Percentiles rank a stretch among this genome's conserved stretches.
These are phyloP conservation scores for Urostyla sp. DNA, from an alignment of 73 alveolate genomes.

Conservation along the genomic window DNA sequence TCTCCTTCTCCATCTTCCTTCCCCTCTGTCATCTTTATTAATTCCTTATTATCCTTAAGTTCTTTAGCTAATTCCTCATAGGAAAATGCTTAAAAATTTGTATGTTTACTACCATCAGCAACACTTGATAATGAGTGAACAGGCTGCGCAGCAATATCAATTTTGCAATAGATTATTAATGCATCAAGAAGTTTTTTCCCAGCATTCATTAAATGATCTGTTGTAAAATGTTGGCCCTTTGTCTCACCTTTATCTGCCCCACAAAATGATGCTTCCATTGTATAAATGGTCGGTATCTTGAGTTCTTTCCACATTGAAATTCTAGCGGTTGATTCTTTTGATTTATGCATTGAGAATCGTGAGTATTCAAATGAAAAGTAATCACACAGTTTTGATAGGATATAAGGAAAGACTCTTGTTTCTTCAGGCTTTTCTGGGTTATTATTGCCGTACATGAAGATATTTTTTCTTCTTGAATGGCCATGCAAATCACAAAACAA, in stretches of 20 bases:
- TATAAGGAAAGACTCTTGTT: constrained; percentile 80
- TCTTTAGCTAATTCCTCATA: constrained; percentile 69
- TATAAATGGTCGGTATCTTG: constrained; percentile 58
- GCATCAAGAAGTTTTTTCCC: constrained; percentile 66
- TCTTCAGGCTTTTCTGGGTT: constrained; percentile 73
- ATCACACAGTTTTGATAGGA: constrained; percentile 81
- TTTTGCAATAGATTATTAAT: constrained; percentile 40
- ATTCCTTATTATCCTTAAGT: constrained; percentile 67
- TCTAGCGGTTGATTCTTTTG: constrained; percentile 89
- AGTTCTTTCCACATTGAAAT: constrained; percentile 83
- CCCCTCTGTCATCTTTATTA: constrained; percentile 65
- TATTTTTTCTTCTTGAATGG: constrained; percentile 81
- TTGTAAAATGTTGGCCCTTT: constrained; percentile 65
- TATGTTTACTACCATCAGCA: no score
- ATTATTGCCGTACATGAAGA: constrained; percentile 81
- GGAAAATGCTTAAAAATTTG: no score
- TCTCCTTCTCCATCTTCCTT: constrained; percentile 79
- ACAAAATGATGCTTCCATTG: constrained; percentile 78
- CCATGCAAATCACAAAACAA: constrained; percentile 83
- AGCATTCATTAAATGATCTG: constrained; percentile 54
- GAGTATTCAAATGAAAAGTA: constrained; percentile 78
- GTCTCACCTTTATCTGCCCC: constrained; percentile 65
- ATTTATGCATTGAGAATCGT: constrained; percentile 86
- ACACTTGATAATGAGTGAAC: no score
- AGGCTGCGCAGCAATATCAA: no score